phyloP scores from a whole-genome alignment of 2,329 filamentous ascomycete genomes.

The Trichoderma sp. region DNA sequence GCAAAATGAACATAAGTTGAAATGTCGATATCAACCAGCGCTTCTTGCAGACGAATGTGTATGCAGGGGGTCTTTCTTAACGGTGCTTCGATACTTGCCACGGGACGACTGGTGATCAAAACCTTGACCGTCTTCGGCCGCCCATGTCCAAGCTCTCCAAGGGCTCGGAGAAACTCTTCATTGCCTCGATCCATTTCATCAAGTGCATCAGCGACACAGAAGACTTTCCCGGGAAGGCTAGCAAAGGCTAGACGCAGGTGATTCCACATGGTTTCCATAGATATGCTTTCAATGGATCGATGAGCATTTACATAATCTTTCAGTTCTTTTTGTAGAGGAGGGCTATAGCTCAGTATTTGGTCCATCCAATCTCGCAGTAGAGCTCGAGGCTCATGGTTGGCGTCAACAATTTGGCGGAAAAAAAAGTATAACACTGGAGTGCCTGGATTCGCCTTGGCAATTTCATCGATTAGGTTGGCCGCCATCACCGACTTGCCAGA shows the following conservation, averaged over 20 bases:
- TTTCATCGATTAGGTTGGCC: constrained; percentile 27
- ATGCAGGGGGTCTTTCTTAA: constrained; percentile 28
- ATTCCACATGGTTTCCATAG: constrained; percentile 30
- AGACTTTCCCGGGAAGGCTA: constrained; percentile 29
- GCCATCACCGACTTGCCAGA: constrained; percentile 39
- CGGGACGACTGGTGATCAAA: constrained; percentile 42
- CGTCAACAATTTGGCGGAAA: constrained; percentile 39
- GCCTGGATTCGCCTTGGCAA: constrained; percentile 13
- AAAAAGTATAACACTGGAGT: constrained; percentile 38
- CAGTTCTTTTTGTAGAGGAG: constrained; percentile 28
- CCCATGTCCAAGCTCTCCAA: constrained; percentile 33
- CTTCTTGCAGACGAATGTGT: constrained; percentile 36
- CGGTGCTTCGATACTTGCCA: constrained; percentile 28
- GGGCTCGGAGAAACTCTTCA: constrained; percentile 30
- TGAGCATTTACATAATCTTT: constrained; percentile 17
- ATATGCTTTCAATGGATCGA: constrained; percentile 6
- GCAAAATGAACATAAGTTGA: constrained; percentile 32
- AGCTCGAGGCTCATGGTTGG: constrained; percentile 31
- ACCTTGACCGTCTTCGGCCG: constrained; percentile 37
- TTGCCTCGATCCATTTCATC: constrained; percentile 45
- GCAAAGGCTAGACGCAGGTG: constrained; percentile 28
- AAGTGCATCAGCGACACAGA: constrained; percentile 42
- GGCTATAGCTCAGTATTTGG: constrained; percentile 33
- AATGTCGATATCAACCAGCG: constrained; percentile 40
- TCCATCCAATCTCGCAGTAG: constrained; percentile 35